Conservation (phyloP, 2,329 filamentous ascomycete species). For the Nothophaeocryptopus gaeumannii region DNA sequence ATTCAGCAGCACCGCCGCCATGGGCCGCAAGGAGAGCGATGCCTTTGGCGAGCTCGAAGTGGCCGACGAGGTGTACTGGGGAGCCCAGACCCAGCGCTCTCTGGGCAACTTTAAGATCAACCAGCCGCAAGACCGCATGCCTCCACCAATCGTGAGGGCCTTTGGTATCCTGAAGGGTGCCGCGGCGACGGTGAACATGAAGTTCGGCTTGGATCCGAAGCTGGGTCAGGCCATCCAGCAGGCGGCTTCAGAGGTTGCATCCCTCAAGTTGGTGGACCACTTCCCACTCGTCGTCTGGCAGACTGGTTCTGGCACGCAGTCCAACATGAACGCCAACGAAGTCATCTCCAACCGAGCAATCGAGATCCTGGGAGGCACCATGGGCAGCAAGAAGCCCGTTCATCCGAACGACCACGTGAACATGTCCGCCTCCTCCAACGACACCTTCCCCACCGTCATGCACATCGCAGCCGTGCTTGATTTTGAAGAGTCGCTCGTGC, state of each 20-base stretch:
- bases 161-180: constrained; percentile 98
- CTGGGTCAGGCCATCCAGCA: constrained; percentile 89
- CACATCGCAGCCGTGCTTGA: constrained; percentile 97
- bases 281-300: constrained; percentile 99
- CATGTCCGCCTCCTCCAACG: constrained; percentile 97
- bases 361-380: constrained; percentile 89
- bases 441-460: constrained; percentile 99
- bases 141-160: constrained; percentile 82
- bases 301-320: constrained; percentile 96
- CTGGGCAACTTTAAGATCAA: constrained; percentile 99
- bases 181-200: constrained; percentile 92
- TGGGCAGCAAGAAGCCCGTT: constrained; percentile 96
- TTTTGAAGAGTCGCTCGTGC: constrained; percentile 80
- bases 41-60: constrained; percentile 98
- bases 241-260: constrained; percentile 88
- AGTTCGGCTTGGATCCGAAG: constrained; percentile 86
- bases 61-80: constrained; percentile 92
- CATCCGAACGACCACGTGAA: constrained; percentile 99
- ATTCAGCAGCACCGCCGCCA: constrained; percentile 35
- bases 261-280: constrained; percentile 90
- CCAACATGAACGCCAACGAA: constrained; percentile 99
- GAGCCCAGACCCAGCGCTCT: constrained; percentile 93
- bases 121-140: constrained; percentile 98
- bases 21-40: constrained; percentile 77
- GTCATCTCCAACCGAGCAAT: constrained; percentile 99